phyloP scores from a whole-genome alignment of 345 rosid genomes.

The Reutealis trisperma region DNA sequence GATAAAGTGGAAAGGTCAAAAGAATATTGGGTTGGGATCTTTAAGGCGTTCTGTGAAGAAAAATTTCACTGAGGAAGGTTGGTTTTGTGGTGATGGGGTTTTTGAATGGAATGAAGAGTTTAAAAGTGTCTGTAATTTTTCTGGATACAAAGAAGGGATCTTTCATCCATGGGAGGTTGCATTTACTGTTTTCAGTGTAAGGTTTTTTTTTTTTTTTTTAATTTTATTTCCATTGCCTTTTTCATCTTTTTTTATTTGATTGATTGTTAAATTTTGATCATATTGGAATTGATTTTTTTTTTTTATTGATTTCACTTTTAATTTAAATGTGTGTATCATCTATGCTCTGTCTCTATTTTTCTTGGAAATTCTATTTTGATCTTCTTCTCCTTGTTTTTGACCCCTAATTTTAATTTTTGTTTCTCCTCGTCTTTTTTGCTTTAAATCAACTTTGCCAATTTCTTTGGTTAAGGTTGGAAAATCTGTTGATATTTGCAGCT shows the following conservation, averaged over 20 bases:
- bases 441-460: neutral
- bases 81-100: constrained; percentile 42
- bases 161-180: constrained; percentile 53
- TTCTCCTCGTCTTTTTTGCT: neutral
- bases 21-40: constrained; percentile 32
- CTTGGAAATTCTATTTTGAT: too few relatives aligned
- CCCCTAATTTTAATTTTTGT: too few relatives aligned
- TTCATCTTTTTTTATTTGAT: neutral
- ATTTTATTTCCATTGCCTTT: neutral
- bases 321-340: neutral
- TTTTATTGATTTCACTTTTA: neutral
- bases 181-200: constrained; percentile 53
- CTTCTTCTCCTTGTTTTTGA: too few relatives aligned
- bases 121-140: constrained; percentile 43
- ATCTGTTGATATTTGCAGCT: too few relatives aligned
- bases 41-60: constrained; percentile 32
- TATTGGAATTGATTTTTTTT: neutral
- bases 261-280: neutral
- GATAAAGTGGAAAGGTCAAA: constrained; percentile 59
- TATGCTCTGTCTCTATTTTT: too few relatives aligned
- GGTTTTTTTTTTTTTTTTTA: constrained; percentile 19
- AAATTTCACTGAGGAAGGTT: constrained; percentile 50
- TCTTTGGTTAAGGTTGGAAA: neutral
- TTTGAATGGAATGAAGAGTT: constrained; percentile 72
- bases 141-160: constrained; percentile 44